phyloP scores from a whole-genome alignment of 371 early-diverging fungal genomes.

The Syncephalastrum racemosum region DNA sequence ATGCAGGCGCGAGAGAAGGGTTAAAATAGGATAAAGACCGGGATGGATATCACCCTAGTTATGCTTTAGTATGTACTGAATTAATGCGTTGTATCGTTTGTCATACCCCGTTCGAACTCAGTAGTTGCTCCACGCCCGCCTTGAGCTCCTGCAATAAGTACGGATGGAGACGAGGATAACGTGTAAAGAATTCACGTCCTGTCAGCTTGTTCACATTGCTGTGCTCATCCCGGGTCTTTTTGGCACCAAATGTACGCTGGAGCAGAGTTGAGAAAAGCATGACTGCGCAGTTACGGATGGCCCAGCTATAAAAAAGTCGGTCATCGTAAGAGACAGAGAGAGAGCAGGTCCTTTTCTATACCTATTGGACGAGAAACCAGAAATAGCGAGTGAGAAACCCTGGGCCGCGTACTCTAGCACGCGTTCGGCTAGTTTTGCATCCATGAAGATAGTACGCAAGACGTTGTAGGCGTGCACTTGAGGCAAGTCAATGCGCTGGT shows the following conservation, averaged over 20 bases:
- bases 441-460: constrained; percentile 79
- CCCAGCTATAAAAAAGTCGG: constrained; percentile 60
- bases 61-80: neutral
- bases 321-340: no score
- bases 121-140: constrained; percentile 62
- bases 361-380: constrained; percentile 77
- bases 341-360: constrained; percentile 13
- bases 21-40: constrained; percentile 75
- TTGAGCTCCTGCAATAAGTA: constrained; percentile 74
- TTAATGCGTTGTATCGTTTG: neutral
- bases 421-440: constrained; percentile 70
- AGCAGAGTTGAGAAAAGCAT: constrained; percentile 89
- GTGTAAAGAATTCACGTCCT: constrained; percentile 87
- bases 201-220: constrained; percentile 78
- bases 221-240: constrained; percentile 71
- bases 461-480: constrained; percentile 93
- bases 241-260: constrained; percentile 83
- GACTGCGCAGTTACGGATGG: constrained; percentile 92
- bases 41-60: constrained; percentile 47
- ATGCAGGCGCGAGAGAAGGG: constrained; percentile 73
- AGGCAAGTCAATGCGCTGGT: constrained; percentile 66
- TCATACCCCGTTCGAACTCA: constrained; percentile 31
- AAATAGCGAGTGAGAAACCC: constrained; percentile 75
- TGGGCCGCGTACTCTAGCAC: constrained; percentile 76
- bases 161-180: constrained; percentile 78